These are phyloP conservation scores for Macrophomina phaseolina DNA, from an alignment of 2,329 filamentous ascomycete genomes.

Conservation along the genomic window DNA sequence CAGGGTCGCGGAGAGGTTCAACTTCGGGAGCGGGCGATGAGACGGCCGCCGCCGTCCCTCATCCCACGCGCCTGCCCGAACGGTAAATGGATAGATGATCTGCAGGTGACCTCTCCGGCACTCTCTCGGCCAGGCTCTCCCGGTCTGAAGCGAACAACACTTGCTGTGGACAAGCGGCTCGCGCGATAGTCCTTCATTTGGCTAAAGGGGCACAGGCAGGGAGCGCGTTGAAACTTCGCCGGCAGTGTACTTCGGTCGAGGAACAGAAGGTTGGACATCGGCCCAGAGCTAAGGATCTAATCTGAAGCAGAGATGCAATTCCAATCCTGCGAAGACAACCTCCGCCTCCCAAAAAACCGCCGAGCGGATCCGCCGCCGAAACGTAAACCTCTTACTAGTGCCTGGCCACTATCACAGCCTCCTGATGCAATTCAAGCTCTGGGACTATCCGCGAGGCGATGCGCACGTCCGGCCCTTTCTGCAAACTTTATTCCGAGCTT, in stretches of 20 bases:
- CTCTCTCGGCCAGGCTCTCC: not conserved
- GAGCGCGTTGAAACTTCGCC: slow-evolving; percentile 20
- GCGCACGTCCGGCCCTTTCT: not conserved
- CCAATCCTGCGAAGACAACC: slow-evolving; percentile 2
- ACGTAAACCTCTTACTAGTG: slow-evolving; percentile 16
- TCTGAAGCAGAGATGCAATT: slow-evolving; percentile 19
- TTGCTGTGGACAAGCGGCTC: slow-evolving; percentile 13
- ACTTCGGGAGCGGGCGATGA: not conserved
- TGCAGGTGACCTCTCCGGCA: not conserved
- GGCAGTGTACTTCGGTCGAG: slow-evolving; percentile 8
- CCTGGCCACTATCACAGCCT: not conserved
- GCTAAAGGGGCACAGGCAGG: slow-evolving; percentile 4
- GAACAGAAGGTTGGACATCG: not conserved
- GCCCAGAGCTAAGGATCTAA: slow-evolving; percentile 11
- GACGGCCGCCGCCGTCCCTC: not conserved
- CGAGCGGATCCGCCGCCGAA: slow-evolving; percentile 4
- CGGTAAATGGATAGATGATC: not conserved
- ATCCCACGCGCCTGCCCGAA: not conserved
- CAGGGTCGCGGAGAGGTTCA: not conserved
- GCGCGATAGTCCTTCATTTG: slow-evolving; percentile 21
- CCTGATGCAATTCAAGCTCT: not conserved
- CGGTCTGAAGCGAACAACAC: not conserved
- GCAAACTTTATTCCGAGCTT: not conserved
- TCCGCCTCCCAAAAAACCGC: too few species aligned
- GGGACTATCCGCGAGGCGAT: slow-evolving; percentile 1